Evolutionary conservation across 2,329 filamentous ascomycete species (phyloP).

Genomic region (Aureobasidium sp.): DNA sequence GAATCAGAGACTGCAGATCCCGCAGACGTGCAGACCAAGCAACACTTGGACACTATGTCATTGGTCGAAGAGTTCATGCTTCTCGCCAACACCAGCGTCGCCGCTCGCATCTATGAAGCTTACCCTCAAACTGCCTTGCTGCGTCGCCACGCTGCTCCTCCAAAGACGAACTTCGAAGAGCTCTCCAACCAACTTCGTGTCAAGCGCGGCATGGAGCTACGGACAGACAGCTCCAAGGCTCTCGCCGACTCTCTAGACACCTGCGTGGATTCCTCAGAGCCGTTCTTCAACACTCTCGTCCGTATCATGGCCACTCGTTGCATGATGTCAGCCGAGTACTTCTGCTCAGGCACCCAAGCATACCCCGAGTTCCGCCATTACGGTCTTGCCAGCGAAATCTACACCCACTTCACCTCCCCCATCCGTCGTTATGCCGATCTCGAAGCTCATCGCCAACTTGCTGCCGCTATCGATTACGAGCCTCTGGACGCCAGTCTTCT

Average conservation of each 20-base stretch:
- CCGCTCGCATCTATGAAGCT: conserved; percentile 77
- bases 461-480: conserved; percentile 91
- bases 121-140: conserved; percentile 95
- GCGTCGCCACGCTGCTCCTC: conserved; percentile 82
- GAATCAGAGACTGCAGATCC: conserved; percentile 95
- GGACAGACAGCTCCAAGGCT: conserved; percentile 80
- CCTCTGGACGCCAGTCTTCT: conserved; percentile 72
- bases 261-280: conserved; percentile 70
- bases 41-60: conserved; percentile 90
- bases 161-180: conserved; percentile 94
- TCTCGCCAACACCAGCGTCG: conserved; percentile 92
- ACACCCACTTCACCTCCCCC: conserved; percentile 96
- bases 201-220: conserved; percentile 72
- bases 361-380: conserved; percentile 96
- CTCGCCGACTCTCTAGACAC: conserved; percentile 84
- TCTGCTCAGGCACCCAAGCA: conserved; percentile 85
- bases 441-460: conserved; percentile 86
- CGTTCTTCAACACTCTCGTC: conserved; percentile 97
- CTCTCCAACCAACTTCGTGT: conserved; percentile 83
- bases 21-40: conserved; percentile 91
- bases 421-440: conserved; percentile 98
- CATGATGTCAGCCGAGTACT: conserved; percentile 99
- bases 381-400: conserved; percentile 90
- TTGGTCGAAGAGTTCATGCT: conserved; percentile 99
- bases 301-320: conserved; percentile 96